Conservation (phyloP, 208 protist species). For the Entamoeba moshkovskii region DNA sequence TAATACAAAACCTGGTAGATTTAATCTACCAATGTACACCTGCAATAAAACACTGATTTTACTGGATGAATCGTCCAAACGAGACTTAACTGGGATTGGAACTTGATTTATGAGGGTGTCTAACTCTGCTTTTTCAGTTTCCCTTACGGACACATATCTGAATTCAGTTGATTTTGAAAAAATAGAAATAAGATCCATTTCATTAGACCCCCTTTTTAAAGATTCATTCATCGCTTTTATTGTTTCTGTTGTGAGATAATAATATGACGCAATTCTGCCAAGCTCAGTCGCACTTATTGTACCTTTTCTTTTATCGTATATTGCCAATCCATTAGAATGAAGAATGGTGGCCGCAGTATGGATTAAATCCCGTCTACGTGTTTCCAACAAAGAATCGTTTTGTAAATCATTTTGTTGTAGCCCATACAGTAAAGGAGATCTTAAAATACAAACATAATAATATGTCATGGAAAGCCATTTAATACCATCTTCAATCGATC, state of each 20-base stretch:
- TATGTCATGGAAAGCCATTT: conserved; percentile 49
- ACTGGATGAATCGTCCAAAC: conserved; percentile 69
- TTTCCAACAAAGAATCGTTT: conserved; percentile 55
- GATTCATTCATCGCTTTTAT: conserved; percentile 74
- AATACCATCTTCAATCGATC: conserved; percentile 51
- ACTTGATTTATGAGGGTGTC: conserved; percentile 76
- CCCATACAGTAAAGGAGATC: conserved; percentile 76
- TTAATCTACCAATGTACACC: conserved; percentile 87
- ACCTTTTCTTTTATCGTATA: conserved; percentile 72
- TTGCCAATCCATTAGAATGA: conserved; percentile 50
- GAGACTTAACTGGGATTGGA: conserved; percentile 88
- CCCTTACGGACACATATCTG: conserved; percentile 74
- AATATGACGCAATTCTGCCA: conserved; percentile 88
- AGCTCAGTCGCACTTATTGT: conserved; percentile 70
- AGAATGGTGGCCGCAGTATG: conserved; percentile 70
- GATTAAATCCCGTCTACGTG: conserved; percentile 72
- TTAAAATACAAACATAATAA: conserved; percentile 88
- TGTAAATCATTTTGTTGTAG: conserved; percentile 67
- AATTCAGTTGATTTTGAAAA: conserved; percentile 91
- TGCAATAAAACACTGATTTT: conserved; percentile 97
- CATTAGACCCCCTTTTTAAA: not conserved
- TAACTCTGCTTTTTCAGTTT: conserved; percentile 90
- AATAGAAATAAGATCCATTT: conserved; percentile 15
- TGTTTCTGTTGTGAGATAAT: conserved; percentile 81
- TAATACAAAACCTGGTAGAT: conserved; percentile 84